These are phyloP conservation scores for Arthromyces matolae DNA, from an alignment of 768 basidiomycete genomes.

Conservation along the genomic window DNA sequence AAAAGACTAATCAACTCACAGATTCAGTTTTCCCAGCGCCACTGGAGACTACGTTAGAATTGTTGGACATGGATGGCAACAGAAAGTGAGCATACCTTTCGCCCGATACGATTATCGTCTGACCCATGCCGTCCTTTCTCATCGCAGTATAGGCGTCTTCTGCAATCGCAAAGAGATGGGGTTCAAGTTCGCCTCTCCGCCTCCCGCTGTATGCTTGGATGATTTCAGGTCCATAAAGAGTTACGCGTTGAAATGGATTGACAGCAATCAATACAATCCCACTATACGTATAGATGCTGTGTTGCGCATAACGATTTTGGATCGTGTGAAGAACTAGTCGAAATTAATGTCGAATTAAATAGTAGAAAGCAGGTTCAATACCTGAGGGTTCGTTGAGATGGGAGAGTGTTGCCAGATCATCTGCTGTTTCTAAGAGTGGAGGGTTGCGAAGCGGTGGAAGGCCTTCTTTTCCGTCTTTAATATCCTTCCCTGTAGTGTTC, in stretches of 20 bases:
- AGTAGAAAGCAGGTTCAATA: slow-evolving; percentile 29
- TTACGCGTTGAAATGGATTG: slow-evolving; percentile 97
- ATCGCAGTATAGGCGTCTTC: slow-evolving; percentile 99
- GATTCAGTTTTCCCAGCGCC: slow-evolving; percentile 99
- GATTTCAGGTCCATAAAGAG: slow-evolving; percentile 94
- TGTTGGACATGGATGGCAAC: slow-evolving; percentile 9
- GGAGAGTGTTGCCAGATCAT: slow-evolving; percentile 96
- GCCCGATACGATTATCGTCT: slow-evolving; percentile 98
- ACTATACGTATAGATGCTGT: slow-evolving; percentile 98
- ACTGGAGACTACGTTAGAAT: slow-evolving; percentile 41
- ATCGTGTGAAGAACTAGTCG: slow-evolving; percentile 89
- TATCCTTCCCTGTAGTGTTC: slow-evolving; percentile 74
- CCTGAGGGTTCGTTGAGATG: slow-evolving; percentile 98
- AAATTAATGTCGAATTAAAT: slow-evolving; percentile 1
- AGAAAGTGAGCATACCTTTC: slow-evolving; percentile 65
- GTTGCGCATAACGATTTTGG: slow-evolving; percentile 92
- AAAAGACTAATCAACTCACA: slow-evolving; percentile 35
- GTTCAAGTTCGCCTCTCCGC: slow-evolving; percentile 91
- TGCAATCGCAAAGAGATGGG: slow-evolving; percentile 97
- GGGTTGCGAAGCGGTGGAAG: slow-evolving; percentile 96
- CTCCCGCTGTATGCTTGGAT: slow-evolving; percentile 95
- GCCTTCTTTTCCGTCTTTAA: slow-evolving; percentile 73
- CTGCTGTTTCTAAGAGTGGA: slow-evolving; percentile 91
- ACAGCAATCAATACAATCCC: slow-evolving; percentile 98
- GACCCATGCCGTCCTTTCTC: slow-evolving; percentile 89